Percentiles rank a stretch among this genome's conserved stretches.
These are phyloP conservation scores for Skeletonema grethae DNA, from an alignment of 108 stramenopile species.

Conservation along the genomic window DNA sequence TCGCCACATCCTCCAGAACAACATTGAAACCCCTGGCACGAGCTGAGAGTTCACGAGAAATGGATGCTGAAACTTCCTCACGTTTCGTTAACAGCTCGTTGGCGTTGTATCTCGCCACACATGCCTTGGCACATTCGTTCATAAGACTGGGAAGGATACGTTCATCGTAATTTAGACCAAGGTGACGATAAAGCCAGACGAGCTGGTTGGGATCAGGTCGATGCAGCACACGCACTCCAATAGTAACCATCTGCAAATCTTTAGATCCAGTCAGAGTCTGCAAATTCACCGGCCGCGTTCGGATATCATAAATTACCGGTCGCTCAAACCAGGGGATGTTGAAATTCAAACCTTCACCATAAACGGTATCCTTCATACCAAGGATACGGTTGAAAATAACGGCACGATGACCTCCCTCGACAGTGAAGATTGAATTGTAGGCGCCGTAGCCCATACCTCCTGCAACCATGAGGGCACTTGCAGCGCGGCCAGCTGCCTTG, in stretches of 20 bases:
- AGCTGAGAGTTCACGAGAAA: constrained; percentile 75
- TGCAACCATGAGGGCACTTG: constrained; percentile 70
- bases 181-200: constrained; percentile 93
- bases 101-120: constrained; percentile 98
- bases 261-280: constrained; percentile 95
- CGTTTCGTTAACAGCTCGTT: constrained; percentile 99
- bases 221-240: constrained; percentile 98
- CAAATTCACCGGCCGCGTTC: constrained; percentile 94
- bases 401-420: constrained; percentile 97
- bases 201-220: constrained; percentile 89
- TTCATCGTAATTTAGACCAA: constrained; percentile 98
- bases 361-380: constrained; percentile 89
- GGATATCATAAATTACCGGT: constrained; percentile 94
- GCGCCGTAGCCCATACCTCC: constrained; percentile 90
- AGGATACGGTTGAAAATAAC: constrained; percentile 94
- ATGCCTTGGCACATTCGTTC: constrained; percentile 99
- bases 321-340: constrained; percentile 99
- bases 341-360: constrained; percentile 97
- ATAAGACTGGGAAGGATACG: constrained; percentile 98
- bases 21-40: constrained; percentile 91
- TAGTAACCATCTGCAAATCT: constrained; percentile 99
- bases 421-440: constrained; percentile 92
- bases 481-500: constrained; percentile 73
- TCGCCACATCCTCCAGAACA: constrained; percentile 96
- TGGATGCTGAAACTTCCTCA: constrained; percentile 88